A percentile compares a stretch with the other conserved stretches of the same genome.
Evolutionary conservation across 164 flowering plant species (phyloP).

Genomic region (Akebia trifoliata): DNA sequence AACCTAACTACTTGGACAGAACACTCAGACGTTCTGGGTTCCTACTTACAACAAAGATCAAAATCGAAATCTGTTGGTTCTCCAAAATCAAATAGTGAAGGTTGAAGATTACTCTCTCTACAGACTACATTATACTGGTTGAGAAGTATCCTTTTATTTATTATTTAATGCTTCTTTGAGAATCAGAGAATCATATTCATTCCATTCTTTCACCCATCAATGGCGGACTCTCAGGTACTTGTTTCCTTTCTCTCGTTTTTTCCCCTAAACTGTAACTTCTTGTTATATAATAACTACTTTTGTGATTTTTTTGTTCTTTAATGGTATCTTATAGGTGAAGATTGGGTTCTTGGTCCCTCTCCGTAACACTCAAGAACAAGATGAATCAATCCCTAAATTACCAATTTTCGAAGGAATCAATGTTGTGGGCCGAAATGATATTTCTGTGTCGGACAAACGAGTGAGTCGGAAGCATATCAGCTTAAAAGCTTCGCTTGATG

Average conservation of each 20-base stretch:
- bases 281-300: background rate
- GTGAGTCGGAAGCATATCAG: conserved; percentile 87
- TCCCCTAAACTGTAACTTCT: background rate
- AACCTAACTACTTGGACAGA: too few relatives aligned
- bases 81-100: too few relatives aligned
- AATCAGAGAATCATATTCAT: background rate
- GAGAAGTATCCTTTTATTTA: background rate
- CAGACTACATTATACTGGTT: background rate
- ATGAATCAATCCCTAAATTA: conserved; percentile 38
- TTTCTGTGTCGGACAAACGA: conserved; percentile 59
- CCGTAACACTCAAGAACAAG: conserved; percentile 31
- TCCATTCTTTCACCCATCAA: conserved; percentile 1
- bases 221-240: conserved; percentile 21
- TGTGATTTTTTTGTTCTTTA: background rate
- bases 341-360: conserved; percentile 53
- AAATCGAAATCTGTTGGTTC: too few relatives aligned
- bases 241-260: background rate
- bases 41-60: too few relatives aligned
- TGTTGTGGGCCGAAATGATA: conserved; percentile 51
- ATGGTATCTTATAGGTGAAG: conserved; percentile 22
- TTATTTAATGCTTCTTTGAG: conserved; percentile 6
- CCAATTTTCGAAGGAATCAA: conserved; percentile 55
- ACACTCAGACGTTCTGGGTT: too few relatives aligned
- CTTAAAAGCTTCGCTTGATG: conserved; percentile 37
- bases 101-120: too few relatives aligned